These are phyloP conservation scores for Xylariaceae sp. DNA, from an alignment of 2,329 filamentous ascomycete genomes.

Conservation along the genomic window DNA sequence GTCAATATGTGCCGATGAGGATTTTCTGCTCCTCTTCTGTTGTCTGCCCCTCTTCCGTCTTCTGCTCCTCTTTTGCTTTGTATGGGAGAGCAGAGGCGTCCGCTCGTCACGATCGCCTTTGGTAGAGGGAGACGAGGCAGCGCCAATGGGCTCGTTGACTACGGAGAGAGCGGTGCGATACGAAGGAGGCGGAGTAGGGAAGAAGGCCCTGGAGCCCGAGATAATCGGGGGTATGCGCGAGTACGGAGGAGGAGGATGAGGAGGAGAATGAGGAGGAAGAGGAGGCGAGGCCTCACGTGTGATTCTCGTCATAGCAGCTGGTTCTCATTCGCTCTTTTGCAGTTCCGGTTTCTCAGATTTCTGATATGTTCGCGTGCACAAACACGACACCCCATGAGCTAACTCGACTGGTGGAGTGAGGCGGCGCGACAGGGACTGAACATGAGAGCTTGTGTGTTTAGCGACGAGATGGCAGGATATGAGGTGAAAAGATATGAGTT, in stretches of 20 bases:
- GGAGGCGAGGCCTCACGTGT: not conserved
- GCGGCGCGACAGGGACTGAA: not conserved
- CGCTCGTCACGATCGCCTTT: not conserved
- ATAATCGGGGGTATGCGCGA: not conserved
- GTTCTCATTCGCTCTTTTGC: not conserved
- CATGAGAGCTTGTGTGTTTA: not conserved
- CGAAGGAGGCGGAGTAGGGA: not conserved
- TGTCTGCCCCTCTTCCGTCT: not conserved
- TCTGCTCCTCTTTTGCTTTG: not conserved
- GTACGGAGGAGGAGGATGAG: not conserved
- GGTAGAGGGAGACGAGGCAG: not conserved
- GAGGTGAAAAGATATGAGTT: not conserved
- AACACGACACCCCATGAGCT: not conserved
- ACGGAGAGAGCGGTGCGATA: not conserved
- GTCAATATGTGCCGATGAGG: no score
- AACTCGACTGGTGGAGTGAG: not conserved
- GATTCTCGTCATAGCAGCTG: not conserved
- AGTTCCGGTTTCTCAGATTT: not conserved
- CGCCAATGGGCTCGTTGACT: not conserved
- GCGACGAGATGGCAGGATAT: not conserved
- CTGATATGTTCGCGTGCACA: not conserved
- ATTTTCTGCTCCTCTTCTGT: not conserved
- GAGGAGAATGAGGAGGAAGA: not conserved
- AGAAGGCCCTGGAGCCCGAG: not conserved
- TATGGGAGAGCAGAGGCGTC: not conserved